Evolutionary conservation across 2,329 filamentous ascomycete genomes (phyloP).

Genomic region (Coccinonectria pachysandricola): DNA sequence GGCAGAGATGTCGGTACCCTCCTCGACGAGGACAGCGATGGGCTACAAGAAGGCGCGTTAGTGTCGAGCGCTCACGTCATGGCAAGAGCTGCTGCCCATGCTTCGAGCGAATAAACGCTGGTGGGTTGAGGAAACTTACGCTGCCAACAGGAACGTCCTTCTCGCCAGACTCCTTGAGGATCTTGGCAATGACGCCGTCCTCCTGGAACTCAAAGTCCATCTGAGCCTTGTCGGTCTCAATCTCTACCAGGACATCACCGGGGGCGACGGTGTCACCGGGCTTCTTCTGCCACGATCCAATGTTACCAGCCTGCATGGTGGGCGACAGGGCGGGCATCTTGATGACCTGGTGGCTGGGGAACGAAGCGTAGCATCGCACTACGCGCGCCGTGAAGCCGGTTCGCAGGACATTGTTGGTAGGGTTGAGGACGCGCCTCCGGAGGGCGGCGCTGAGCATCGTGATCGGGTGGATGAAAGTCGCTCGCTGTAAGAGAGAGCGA

Average conservation of each 20-base stretch:
- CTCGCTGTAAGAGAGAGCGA: slow-evolving; percentile 14
- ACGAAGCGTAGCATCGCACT: slow-evolving; percentile 65
- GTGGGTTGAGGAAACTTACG: slow-evolving; percentile 64
- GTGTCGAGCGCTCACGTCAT: slow-evolving; percentile 5
- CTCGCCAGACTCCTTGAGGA: slow-evolving; percentile 82
- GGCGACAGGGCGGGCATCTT: slow-evolving; percentile 97
- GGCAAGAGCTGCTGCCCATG: no score
- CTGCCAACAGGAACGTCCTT: slow-evolving; percentile 93
- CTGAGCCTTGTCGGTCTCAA: slow-evolving; percentile 99
- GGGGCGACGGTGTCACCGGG: slow-evolving; percentile 76
- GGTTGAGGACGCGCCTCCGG: slow-evolving; percentile 49
- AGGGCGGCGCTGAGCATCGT: slow-evolving; percentile 54
- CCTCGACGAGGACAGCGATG: slow-evolving; percentile 90
- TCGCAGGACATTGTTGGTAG: slow-evolving; percentile 39
- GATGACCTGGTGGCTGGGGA: slow-evolving; percentile 88
- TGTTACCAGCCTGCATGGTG: slow-evolving; percentile 94
- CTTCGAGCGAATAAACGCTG: no score
- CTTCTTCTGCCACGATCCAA: slow-evolving; percentile 98
- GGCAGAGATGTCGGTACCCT: slow-evolving; percentile 74
- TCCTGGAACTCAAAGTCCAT: slow-evolving; percentile 99
- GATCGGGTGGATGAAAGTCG: slow-evolving; percentile 16
- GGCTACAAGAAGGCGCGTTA: slow-evolving; percentile 47
- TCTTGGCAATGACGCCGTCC: slow-evolving; percentile 88
- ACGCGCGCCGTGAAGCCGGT: slow-evolving; percentile 42
- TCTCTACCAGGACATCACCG: slow-evolving; percentile 93